A percentile compares a stretch with the other conserved stretches of the same genome.
These are phyloP conservation scores for Cyberlindnera lachancei DNA, from an alignment of 805 yeast species.

Conservation along the genomic window DNA sequence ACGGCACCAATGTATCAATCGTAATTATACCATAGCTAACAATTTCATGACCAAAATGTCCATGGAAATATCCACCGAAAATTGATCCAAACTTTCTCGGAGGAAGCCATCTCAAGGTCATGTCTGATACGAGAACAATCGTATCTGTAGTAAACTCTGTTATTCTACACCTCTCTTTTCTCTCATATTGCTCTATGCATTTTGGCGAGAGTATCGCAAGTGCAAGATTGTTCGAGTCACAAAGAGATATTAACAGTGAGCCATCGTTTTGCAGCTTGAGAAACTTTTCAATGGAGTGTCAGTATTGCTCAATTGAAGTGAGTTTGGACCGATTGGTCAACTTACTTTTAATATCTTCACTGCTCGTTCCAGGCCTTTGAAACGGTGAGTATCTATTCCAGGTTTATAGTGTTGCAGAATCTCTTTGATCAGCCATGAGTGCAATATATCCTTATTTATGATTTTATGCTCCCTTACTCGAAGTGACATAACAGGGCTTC, in stretches of 20 bases:
- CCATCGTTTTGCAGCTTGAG: constrained; percentile 4
- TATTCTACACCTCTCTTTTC: constrained; percentile 8
- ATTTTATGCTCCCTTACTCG: constrained; percentile 1
- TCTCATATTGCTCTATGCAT: constrained; percentile 6
- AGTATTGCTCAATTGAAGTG: constrained; percentile 5
- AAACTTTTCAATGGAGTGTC: constrained; percentile 3
- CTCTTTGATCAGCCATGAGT: neutral
- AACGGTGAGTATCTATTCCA: neutral
- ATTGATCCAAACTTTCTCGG: constrained; percentile 1
- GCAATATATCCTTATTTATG: constrained; percentile 1
- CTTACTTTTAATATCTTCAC: constrained; percentile 2
- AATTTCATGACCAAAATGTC: neutral
- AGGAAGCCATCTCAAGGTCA: constrained; percentile 6
- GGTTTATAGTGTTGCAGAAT: neutral
- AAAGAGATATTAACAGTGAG: constrained; percentile 3
- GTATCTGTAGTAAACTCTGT: constrained; percentile 8
- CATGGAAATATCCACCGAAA: constrained; percentile 1
- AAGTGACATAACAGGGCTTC: too few relatives aligned
- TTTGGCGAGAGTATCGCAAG: constrained; percentile 2
- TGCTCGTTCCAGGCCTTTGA: neutral
- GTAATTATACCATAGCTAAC: constrained; percentile 4
- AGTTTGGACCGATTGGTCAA: constrained; percentile 3
- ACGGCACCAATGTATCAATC: constrained; percentile 6
- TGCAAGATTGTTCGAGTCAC: constrained; percentile 8
- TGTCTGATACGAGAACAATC: constrained; percentile 1